Evolutionary conservation across 306 rosid genomes (phyloP).

Genomic region (Arachis stenosperma): DNA sequence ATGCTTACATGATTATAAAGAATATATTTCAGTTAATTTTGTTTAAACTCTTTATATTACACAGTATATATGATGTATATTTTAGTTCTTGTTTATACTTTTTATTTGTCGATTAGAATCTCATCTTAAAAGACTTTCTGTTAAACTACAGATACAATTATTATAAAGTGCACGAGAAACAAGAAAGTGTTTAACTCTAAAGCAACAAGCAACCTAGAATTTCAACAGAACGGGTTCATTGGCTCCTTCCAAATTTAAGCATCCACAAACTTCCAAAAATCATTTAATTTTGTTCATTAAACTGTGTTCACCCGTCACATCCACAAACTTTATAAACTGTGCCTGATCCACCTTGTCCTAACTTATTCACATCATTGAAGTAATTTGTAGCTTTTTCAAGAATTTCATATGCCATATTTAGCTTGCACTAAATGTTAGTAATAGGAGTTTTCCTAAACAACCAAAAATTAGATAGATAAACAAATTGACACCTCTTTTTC

Average conservation of each 20-base stretch:
- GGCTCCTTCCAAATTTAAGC: constrained; percentile 39
- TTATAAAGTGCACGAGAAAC: background rate
- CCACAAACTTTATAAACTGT: constrained; percentile 79
- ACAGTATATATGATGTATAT: too few species aligned
- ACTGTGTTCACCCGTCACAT: too few species aligned
- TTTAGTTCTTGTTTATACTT: too few species aligned
- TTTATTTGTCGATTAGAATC: too few species aligned
- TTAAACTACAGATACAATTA: too few species aligned
- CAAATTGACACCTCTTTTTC: constrained; percentile 53
- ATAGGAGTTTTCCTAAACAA: background rate
- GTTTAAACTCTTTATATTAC: too few species aligned
- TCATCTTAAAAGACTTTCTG: too few species aligned
- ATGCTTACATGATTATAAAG: too few species aligned
- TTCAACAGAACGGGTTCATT: constrained; percentile 45
- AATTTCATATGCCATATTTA: constrained; percentile 61
- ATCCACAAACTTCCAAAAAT: constrained; percentile 21
- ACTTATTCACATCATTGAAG: constrained; percentile 59
- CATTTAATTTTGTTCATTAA: constrained; percentile 33
- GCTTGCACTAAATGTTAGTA: constrained; percentile 34
- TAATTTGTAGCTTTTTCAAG: constrained; percentile 75
- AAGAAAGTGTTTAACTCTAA: constrained; percentile 30
- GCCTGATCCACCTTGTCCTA: constrained; percentile 91
- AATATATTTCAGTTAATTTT: too few species aligned
- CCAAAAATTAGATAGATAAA: background rate
- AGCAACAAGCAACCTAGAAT: constrained; percentile 34